Conservation (phyloP, 441 rosid species). For the Flueggea neowawraea region DNA sequence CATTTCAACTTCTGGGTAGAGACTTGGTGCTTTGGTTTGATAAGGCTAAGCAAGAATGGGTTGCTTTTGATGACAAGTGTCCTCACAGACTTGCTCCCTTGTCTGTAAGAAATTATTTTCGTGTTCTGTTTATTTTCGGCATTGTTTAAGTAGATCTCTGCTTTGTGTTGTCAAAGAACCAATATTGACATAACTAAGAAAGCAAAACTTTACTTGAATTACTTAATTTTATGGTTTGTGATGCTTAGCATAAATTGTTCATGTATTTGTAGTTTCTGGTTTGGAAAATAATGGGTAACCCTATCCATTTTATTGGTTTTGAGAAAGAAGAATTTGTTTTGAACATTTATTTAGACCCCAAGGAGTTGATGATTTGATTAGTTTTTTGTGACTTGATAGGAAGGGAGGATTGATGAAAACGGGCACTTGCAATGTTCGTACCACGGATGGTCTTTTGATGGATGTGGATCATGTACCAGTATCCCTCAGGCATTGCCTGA, state of each 20-base stretch:
- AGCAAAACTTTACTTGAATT: too few relatives aligned
- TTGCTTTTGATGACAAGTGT: constrained; percentile 82
- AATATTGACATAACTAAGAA: too few relatives aligned
- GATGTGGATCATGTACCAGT: constrained; percentile 81
- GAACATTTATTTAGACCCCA: neutral
- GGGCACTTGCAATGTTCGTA: constrained; percentile 93
- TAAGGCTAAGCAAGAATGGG: constrained; percentile 51
- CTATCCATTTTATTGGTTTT: too few relatives aligned
- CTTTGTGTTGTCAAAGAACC: neutral
- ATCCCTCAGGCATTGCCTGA: constrained; percentile 81
- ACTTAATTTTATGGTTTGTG: too few relatives aligned
- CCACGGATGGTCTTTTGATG: constrained; percentile 95
- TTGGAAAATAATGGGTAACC: too few relatives aligned
- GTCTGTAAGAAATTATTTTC: constrained; percentile 47
- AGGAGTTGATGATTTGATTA: constrained; percentile 5
- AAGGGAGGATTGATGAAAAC: constrained; percentile 88
- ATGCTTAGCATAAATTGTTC: too few relatives aligned
- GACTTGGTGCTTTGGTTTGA: constrained; percentile 89
- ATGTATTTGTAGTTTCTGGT: too few relatives aligned
- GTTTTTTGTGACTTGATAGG: constrained; percentile 36
- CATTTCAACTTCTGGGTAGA: constrained; percentile 83
- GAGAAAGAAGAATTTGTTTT: neutral
- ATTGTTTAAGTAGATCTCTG: constrained; percentile 5
- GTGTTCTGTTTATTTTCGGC: neutral
- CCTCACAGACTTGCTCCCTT: constrained; percentile 91